A percentile compares a stretch with the other conserved stretches of the same genome.
Conservation (phyloP, 345 rosid species). For the Syzygium oleosum region DNA sequence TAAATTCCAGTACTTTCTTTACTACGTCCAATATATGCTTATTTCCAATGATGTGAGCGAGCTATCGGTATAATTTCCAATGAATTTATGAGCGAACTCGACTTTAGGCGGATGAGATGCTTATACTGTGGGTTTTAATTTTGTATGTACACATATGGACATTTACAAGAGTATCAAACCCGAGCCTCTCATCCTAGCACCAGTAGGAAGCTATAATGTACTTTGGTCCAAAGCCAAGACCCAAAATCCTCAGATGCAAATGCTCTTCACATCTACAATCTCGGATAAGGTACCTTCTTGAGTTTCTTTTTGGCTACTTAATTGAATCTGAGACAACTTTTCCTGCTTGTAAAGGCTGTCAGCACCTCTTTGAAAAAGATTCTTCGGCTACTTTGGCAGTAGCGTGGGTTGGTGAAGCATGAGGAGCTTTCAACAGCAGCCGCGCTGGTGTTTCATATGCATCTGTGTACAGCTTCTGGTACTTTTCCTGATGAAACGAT, state of each 20-base stretch:
- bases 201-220: conserved; percentile 74
- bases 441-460: conserved; percentile 63
- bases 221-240: conserved; percentile 60
- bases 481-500: not conserved
- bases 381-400: conserved; percentile 27
- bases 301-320: not conserved
- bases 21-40: not conserved
- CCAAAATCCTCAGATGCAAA: conserved; percentile 35
- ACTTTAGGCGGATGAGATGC: not conserved
- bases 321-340: too few relatives aligned
- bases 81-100: not conserved
- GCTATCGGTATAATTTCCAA: not conserved
- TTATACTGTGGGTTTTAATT: conserved; percentile 45
- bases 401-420: conserved; percentile 90
- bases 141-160: conserved; percentile 29
- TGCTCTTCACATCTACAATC: conserved; percentile 80
- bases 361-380: conserved; percentile 50
- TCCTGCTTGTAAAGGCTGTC: conserved; percentile 34
- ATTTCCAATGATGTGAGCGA: not conserved
- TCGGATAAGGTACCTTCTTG: conserved; percentile 57
- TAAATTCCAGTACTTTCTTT: not conserved
- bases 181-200: conserved; percentile 61
- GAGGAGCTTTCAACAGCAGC: conserved; percentile 93
- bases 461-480: conserved; percentile 91
- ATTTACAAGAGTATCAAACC: conserved; percentile 29